Evolutionary conservation across 192 early-diverging fungal genomes (phyloP), one percentile per base, ranked within the genome.

Genomic region (Irineochytrium annulatum): DNA sequence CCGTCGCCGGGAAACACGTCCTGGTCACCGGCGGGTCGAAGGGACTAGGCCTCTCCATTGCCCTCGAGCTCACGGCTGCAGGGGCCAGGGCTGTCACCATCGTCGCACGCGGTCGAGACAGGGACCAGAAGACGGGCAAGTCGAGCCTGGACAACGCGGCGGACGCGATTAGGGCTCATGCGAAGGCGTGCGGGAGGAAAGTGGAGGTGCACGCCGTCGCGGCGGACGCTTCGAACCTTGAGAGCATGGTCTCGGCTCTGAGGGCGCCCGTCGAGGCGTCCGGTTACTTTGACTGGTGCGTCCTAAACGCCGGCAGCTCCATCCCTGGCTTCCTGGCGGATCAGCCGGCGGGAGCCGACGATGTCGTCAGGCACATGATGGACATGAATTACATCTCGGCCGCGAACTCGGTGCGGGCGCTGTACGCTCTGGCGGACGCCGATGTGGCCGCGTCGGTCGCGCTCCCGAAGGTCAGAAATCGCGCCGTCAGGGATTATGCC

Each of bases 81-180:
- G 77, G 77, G 5, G 73, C 77, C 17, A n/a, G n/a, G n/a, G 62
- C 69, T 54, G 71, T 79, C 46, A 79, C 77, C 30, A 60, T 79
- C 27, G 65, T 74, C 24, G 77, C 77, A 3, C 71, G 77, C 43
- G 66, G 68, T 20, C 24, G 65, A 32, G 59, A 63, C 31, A n/a
- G 43, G 1, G 35, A 64, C 52, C 44, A 27, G n/a, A 49, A 44
- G 13, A n/a, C n/a, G n/a, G n/a, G n/a, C n/a, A 27, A 41, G 32
- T 66, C 64, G 1, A 43, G 54, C 1, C 63, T 71, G 24, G 59
- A 68, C 8, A 13, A 3, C 26, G 69, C 62, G 16, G 52, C 45
- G 16, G 33, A 59, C 24, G 66, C 70, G 56, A 51, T 67, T n/a
- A n/a, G n/a, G n/a, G n/a, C n/a, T n/a, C n/a, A n/a, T n/a, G n/a